Evolutionary conservation across 192 early-diverging fungal genomes (phyloP).

Genomic region (Coemansia sp.): DNA sequence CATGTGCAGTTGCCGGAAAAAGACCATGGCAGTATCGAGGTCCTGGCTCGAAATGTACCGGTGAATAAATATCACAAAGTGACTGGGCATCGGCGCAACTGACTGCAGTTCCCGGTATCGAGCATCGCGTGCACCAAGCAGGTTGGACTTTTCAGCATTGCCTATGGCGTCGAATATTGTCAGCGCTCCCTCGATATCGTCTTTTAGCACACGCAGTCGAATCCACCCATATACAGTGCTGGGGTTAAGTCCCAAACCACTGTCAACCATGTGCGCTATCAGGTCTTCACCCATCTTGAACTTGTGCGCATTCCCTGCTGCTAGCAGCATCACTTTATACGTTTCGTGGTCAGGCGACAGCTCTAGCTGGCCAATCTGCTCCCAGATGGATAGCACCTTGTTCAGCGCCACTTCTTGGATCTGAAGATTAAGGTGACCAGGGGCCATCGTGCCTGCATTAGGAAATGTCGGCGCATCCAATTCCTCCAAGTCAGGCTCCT

Average conservation of each 20-base stretch:
- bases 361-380: conserved; percentile 18
- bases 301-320: conserved; percentile 18
- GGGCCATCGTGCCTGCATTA: neutral
- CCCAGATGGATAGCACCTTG: conserved; percentile 28
- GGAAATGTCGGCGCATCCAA: neutral
- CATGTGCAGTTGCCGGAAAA: conserved; percentile 33
- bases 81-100: conserved; percentile 5
- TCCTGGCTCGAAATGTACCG: conserved; percentile 10
- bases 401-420: neutral
- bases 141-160: conserved; percentile 9
- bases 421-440: neutral
- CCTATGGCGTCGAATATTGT: conserved; percentile 21
- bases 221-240: conserved; percentile 27
- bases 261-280: conserved; percentile 12
- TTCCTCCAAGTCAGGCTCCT: neutral
- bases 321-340: conserved; percentile 17
- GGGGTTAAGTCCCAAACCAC: conserved; percentile 13
- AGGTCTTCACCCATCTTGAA: conserved; percentile 19
- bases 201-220: conserved; percentile 11
- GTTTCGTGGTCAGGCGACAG: conserved; percentile 7
- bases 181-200: conserved; percentile 21
- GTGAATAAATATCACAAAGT: conserved; percentile 25
- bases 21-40: neutral
- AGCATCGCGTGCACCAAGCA: neutral
- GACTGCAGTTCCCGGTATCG: conserved; percentile 20